A percentile compares a stretch with the other conserved stretches of the same genome.
Evolutionary conservation across 768 basidiomycete genomes (phyloP).

Genomic region (Suillus brevipes): DNA sequence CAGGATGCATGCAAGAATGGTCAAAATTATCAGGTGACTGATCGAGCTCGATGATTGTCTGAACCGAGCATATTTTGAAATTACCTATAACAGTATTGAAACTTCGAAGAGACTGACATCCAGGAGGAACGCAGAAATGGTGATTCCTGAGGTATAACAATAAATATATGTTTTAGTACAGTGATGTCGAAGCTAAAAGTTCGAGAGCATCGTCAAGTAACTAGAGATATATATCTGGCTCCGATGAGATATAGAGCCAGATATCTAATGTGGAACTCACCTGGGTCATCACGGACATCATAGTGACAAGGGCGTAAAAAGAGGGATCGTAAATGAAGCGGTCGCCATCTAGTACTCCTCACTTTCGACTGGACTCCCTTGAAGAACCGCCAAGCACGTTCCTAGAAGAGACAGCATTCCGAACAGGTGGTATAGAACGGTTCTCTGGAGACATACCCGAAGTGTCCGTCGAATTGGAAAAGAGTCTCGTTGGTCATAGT

Average conservation of each 20-base stretch:
- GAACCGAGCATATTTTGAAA: neutral
- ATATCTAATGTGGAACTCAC: constrained; percentile 11
- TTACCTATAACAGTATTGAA: neutral
- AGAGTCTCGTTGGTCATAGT: constrained; percentile 14
- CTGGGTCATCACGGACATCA: constrained; percentile 22
- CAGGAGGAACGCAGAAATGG: neutral
- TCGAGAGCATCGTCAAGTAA: neutral
- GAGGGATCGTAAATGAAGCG: constrained; percentile 12
- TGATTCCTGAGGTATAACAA: neutral
- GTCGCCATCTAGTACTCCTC: constrained; percentile 18
- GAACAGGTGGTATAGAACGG: neutral
- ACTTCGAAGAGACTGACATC: neutral
- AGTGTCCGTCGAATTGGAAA: constrained; percentile 11
- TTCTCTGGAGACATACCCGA: constrained; percentile 15
- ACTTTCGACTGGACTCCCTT: constrained; percentile 13
- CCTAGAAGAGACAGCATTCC: constrained; percentile 12
- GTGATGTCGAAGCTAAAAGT: neutral
- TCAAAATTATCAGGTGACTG: too few species aligned
- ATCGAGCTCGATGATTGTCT: too few species aligned
- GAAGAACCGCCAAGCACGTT: constrained; percentile 20
- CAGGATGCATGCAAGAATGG: too few species aligned
- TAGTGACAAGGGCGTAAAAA: constrained; percentile 23
- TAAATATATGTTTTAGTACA: neutral
- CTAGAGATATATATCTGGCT: neutral
- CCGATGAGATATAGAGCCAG: neutral